phyloP scores from a whole-genome alignment of 2,329 filamentous ascomycete genomes.

The Chrysoporthe puriensis region DNA sequence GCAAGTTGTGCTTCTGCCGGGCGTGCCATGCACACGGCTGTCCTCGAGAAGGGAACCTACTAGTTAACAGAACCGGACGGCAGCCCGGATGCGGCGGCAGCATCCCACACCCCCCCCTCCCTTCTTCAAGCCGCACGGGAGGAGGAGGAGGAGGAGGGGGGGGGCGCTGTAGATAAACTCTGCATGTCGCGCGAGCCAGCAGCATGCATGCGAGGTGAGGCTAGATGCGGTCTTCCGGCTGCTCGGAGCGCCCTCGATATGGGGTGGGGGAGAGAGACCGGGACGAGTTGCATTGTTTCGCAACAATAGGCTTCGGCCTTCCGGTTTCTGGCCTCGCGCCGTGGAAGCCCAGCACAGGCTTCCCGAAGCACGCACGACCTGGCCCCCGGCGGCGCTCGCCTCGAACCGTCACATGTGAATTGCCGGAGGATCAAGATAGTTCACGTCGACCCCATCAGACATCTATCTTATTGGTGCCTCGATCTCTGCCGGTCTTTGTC shows the following conservation, averaged over 20 bases:
- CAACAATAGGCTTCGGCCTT: not conserved
- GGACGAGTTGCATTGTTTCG: not conserved
- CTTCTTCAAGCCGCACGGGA: too few species aligned
- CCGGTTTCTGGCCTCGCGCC: not conserved
- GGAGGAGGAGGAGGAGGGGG: too few species aligned
- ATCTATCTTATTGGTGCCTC: not conserved
- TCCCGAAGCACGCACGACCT: not conserved
- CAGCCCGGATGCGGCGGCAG: not conserved
- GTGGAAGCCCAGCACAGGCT: not conserved
- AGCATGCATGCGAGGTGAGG: not conserved
- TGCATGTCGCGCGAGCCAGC: not conserved
- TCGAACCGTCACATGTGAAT: too few species aligned
- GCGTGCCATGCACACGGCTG: conserved; percentile 6
- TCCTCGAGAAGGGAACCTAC: not conserved
- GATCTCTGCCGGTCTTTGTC: not conserved
- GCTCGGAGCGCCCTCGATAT: not conserved
- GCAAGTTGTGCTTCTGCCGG: conserved; percentile 19
- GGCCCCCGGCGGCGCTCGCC: not conserved
- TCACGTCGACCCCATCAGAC: too few species aligned
- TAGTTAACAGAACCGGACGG: too few species aligned
- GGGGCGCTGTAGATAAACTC: not conserved
- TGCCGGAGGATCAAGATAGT: too few species aligned
- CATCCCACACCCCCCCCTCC: too few species aligned
- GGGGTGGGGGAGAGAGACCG: not conserved
- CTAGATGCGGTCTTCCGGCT: not conserved